Base-by-base conservation (phyloP, 768 basidiomycete species). In the Boletellus ananiceps region DNA sequence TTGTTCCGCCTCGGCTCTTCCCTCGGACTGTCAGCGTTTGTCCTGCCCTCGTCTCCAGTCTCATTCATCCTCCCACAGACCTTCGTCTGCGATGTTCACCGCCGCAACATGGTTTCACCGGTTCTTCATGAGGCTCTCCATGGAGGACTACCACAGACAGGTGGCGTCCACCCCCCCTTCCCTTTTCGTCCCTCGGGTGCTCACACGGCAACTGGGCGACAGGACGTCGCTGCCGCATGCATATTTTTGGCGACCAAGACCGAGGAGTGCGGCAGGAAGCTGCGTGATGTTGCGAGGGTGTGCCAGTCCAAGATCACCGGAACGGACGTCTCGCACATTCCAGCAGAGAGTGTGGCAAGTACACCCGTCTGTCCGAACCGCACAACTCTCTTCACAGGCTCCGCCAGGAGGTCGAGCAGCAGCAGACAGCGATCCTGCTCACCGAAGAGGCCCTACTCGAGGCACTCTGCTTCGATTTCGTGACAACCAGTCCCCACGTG, bases 201-300 rank as follows among this genome's bases (percentile, higher is more conserved):
- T 54, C 57, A 53, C 41, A 44, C 50, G 16, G 31, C 41, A 25
- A 33, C 31, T 33, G 23, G 23, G 6, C 23, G 6, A 47, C 54
- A 93, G 90, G 84, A 89, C 56, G 83, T 90, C 36, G 89, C 91
- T 25, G 89, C 87, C 12, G 77, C 90, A 4, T 92, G 88, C 64
- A 81, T 93, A 52, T 93, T 93, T 60, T 77, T 93, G 50, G 87
- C 90, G 0, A 90, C 90, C n/a, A 93, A 93, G 66, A 92, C 88
- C 1, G 90, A 93, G 64, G 90, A 93, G 67, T 91, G 87, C 57
- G 87, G 87, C 31, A 75, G 90, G 44, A 93, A 92, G 62, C 76
- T 93, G 13, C 76, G 85, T n/a, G 90, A 93, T 59, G 87, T 92
- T 21, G 86, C 90, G 8, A 77, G 78, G 55, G 79, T 92, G 9